A percentile compares a stretch with the other conserved stretches of the same genome.
Evolutionary conservation across 257 asterid genomes (phyloP).

Genomic region (Solanum sitiens): DNA sequence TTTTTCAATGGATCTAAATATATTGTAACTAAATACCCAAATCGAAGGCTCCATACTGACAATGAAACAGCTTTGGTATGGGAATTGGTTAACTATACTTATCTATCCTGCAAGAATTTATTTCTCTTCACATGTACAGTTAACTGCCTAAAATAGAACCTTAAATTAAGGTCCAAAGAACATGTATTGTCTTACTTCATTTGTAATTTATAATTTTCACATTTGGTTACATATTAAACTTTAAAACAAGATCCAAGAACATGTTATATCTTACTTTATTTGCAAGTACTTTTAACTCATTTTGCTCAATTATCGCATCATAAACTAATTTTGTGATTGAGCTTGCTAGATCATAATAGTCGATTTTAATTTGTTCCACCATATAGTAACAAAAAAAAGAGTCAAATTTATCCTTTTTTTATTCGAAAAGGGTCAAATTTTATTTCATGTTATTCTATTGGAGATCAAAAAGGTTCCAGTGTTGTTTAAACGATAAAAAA

Average conservation of each 20-base stretch:
- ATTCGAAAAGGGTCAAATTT: not conserved
- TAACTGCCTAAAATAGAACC: not conserved
- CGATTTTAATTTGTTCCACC: not conserved
- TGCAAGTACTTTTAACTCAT: not conserved
- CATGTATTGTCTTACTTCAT: not conserved
- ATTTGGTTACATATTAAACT: not conserved
- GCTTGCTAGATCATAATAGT: not conserved
- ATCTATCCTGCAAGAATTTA: not conserved
- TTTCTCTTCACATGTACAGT: not conserved
- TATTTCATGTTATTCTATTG: not conserved
- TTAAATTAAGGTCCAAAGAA: not conserved
- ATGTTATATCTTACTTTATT: not conserved
- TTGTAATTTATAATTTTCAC: not conserved
- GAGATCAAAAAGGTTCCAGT: not conserved
- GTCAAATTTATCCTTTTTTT: not conserved
- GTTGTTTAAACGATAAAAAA: not conserved
- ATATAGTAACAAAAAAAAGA: rapidly evolving
- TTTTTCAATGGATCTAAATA: not conserved
- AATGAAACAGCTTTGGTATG: not conserved
- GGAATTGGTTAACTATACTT: not conserved
- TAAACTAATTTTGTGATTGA: not conserved
- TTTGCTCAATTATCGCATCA: not conserved
- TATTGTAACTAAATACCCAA: not conserved
- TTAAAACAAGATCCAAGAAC: not conserved
- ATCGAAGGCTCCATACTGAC: not conserved